Conservation (phyloP, 176 grass and related monocot species). For the Areca catechu region DNA sequence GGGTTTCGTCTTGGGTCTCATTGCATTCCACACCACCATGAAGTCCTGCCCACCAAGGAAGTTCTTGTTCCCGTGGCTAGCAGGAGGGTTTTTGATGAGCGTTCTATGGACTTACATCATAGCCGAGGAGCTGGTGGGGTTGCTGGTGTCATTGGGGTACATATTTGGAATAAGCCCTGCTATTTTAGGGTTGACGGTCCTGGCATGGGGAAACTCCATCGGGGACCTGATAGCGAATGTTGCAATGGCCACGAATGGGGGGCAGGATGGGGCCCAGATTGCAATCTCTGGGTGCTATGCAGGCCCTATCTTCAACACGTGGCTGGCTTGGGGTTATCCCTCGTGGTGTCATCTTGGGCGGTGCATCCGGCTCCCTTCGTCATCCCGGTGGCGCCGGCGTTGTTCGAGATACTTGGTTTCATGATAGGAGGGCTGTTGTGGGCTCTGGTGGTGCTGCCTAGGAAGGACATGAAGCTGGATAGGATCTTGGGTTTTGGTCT, state of each 20-base stretch:
- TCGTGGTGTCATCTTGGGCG: conserved; percentile 44
- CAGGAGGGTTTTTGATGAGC: conserved; percentile 76
- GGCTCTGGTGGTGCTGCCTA: conserved; percentile 64
- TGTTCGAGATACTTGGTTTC: conserved; percentile 69
- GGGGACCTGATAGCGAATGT: conserved; percentile 81
- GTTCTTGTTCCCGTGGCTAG: conserved; percentile 46
- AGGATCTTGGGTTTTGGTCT: conserved; percentile 52
- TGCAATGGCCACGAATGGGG: conserved; percentile 56
- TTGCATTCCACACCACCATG: conserved; percentile 31
- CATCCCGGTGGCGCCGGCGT: conserved; percentile 29
- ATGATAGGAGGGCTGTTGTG: conserved; percentile 44
- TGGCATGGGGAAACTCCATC: conserved; percentile 83
- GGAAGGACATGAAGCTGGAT: conserved; percentile 63
- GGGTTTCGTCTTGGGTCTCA: conserved; percentile 12
- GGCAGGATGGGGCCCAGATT: conserved; percentile 52
- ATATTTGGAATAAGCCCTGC: conserved; percentile 46
- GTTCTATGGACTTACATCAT: conserved; percentile 75
- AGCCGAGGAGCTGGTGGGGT: conserved; percentile 65
- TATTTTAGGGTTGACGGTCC: conserved; percentile 68
- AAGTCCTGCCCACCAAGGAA: conserved; percentile 3
- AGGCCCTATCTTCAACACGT: conserved; percentile 69
- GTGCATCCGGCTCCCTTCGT: conserved; percentile 38
- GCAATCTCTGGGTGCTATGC: conserved; percentile 74
- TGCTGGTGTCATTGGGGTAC: conserved; percentile 61
- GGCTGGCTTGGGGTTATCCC: conserved; percentile 54